A percentile compares a stretch with the other conserved stretches of the same genome.
These are phyloP conservation scores for Phoma sp. DNA, from an alignment of 2,329 filamentous ascomycete genomes.

Conservation along the genomic window DNA sequence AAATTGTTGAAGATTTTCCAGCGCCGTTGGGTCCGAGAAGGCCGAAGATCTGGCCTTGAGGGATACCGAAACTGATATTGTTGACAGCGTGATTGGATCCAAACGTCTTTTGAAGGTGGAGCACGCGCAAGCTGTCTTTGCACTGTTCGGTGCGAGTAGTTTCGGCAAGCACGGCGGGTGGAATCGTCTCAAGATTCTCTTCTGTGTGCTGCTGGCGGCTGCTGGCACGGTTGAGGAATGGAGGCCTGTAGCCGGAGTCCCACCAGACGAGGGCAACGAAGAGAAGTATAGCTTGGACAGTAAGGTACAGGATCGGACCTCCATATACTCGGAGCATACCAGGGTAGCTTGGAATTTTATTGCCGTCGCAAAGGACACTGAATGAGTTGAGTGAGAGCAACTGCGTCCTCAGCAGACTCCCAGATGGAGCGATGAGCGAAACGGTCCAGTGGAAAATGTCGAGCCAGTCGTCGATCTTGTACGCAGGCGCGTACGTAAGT, in stretches of 20 bases:
- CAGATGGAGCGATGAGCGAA: constrained; percentile 76
- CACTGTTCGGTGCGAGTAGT: constrained; percentile 67
- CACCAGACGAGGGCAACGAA: constrained; percentile 79
- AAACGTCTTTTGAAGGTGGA: constrained; percentile 83
- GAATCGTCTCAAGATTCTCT: constrained; percentile 54
- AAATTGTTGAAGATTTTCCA: constrained; percentile 90
- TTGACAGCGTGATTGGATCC: constrained; percentile 78
- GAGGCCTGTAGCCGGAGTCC: constrained; percentile 73
- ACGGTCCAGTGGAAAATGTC: constrained; percentile 78
- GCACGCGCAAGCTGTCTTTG: constrained; percentile 76
- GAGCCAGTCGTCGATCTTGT: constrained; percentile 71
- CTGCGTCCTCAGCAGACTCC: constrained; percentile 75
- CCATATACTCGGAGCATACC: constrained; percentile 78
- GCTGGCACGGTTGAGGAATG: constrained; percentile 55
- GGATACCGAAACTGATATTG: constrained; percentile 83
- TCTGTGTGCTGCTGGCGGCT: constrained; percentile 49
- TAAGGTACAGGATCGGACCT: constrained; percentile 82
- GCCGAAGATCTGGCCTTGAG: constrained; percentile 83
- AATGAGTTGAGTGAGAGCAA: constrained; percentile 85
- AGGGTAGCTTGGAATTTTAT: constrained; percentile 70
- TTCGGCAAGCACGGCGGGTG: constrained; percentile 70
- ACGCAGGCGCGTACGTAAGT: constrained; percentile 75
- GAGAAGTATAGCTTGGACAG: constrained; percentile 74
- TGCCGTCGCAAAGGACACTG: constrained; percentile 73
- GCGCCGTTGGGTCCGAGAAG: constrained; percentile 90